Percentiles rank a stretch among this genome's conserved stretches.
Evolutionary conservation across 1,139 yeast species (phyloP).

Genomic region (Nakaseomyces kungkrabaensis): DNA sequence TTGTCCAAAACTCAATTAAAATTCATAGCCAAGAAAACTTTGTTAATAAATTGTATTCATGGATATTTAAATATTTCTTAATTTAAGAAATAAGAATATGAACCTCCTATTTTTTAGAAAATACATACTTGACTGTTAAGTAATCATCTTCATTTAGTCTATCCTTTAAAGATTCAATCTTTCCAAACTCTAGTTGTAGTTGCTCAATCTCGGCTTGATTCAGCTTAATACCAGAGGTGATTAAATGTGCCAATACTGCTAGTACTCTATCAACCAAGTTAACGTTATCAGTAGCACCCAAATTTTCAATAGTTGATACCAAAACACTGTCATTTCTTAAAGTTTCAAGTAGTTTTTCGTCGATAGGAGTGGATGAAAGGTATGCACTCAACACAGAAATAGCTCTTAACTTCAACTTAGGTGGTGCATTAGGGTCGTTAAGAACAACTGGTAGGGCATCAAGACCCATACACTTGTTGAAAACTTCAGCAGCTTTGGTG

Average conservation of each 20-base stretch:
- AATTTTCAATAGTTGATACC: constrained; percentile 30
- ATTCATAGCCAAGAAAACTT: neutral
- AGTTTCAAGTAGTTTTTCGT: constrained; percentile 30
- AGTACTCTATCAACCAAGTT: constrained; percentile 55
- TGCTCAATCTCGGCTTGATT: constrained; percentile 37
- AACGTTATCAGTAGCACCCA: constrained; percentile 38
- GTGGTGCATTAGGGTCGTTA: constrained; percentile 13
- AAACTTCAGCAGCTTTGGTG: constrained; percentile 43
- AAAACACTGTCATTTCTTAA: constrained; percentile 38
- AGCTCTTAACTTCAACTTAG: constrained; percentile 43
- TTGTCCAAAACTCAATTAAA: neutral
- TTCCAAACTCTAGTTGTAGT: constrained; percentile 35
- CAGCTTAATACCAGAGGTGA: constrained; percentile 40
- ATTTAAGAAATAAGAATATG: neutral
- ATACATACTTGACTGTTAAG: constrained; percentile 40
- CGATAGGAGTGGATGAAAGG: constrained; percentile 40
- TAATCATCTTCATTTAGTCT: constrained; percentile 46
- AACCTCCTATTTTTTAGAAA: constrained; percentile 5
- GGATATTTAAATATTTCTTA: neutral
- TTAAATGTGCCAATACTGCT: constrained; percentile 42
- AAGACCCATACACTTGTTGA: constrained; percentile 61
- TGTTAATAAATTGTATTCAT: constrained; percentile 1
- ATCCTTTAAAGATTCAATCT: constrained; percentile 38
- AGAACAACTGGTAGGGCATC: constrained; percentile 30
- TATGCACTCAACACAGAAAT: constrained; percentile 51